Conservation (phyloP, 176 grass and related monocot species). For the Hordeum vulgare region DNA sequence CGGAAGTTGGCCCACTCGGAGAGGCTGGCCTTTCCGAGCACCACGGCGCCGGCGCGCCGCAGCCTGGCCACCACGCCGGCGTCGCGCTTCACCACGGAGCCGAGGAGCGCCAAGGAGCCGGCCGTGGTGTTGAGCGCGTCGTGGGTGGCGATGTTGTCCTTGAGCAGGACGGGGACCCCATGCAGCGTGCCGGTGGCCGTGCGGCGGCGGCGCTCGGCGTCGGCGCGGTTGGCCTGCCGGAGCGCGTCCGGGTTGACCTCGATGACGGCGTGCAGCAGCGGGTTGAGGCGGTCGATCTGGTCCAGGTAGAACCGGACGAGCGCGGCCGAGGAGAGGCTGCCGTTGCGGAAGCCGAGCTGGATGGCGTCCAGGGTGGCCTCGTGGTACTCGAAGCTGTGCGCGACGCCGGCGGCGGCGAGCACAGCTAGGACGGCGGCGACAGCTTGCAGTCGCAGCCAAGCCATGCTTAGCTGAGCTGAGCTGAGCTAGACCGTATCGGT, state of each 20-base stretch:
- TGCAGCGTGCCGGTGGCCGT: not conserved
- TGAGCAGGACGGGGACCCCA: constrained; percentile 54
- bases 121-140: constrained; percentile 63
- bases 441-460: not conserved
- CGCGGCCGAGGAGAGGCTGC: constrained; percentile 37
- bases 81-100: constrained; percentile 35
- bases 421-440: not conserved
- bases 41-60: constrained; percentile 36
- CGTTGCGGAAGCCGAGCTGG: constrained; percentile 41
- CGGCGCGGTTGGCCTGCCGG: constrained; percentile 20
- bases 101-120: constrained; percentile 58
- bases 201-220: not conserved
- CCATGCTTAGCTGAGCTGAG: not conserved
- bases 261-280: constrained; percentile 52
- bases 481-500: too few species aligned
- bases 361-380: constrained; percentile 56
- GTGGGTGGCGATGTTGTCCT: constrained; percentile 50
- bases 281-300: constrained; percentile 34
- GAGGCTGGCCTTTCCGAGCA: constrained; percentile 59
- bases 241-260: constrained; percentile 58
- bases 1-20: constrained; percentile 58
- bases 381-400: constrained; percentile 33
- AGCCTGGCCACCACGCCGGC: constrained; percentile 49
- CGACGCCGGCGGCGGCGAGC: too few species aligned
- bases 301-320: constrained; percentile 47